Conservation (phyloP, 306 rosid species). For the Castanea crenata region DNA sequence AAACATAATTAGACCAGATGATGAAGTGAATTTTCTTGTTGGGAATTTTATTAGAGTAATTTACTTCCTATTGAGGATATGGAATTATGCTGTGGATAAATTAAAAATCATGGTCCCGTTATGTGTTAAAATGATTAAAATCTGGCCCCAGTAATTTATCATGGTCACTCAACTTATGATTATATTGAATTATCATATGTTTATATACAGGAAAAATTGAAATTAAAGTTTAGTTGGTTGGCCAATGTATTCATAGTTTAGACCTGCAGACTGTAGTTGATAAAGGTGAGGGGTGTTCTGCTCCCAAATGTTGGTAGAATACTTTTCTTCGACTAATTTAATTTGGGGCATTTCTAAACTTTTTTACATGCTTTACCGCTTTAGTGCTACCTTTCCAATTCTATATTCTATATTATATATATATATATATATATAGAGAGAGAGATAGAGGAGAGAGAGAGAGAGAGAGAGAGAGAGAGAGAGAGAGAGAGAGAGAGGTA, state of each 20-base stretch:
- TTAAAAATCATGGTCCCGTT: background rate
- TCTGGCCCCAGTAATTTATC: background rate
- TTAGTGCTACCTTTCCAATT: background rate
- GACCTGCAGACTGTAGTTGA: background rate
- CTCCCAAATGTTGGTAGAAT: background rate
- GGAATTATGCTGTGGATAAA: background rate
- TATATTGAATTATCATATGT: background rate
- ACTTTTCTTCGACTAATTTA: background rate
- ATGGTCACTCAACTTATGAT: too few species aligned
- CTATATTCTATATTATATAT: background rate
- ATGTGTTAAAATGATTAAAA: background rate
- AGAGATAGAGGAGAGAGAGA: too few species aligned
- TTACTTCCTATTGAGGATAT: background rate
- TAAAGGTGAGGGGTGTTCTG: background rate
- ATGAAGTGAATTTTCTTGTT: background rate
- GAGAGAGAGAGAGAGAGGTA: too few species aligned
- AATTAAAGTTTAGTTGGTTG: background rate
- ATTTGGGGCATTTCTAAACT: background rate
- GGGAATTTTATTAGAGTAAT: too few species aligned
- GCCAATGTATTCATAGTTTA: background rate
- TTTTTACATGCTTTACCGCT: background rate
- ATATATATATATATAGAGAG: too few species aligned
- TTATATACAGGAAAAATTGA: background rate
- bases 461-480: too few species aligned
- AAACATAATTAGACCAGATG: background rate